A percentile compares a stretch with the other conserved stretches of the same genome.
phyloP scores from a whole-genome alignment of 257 asterid genomes.

The Hygrophila difformis region DNA sequence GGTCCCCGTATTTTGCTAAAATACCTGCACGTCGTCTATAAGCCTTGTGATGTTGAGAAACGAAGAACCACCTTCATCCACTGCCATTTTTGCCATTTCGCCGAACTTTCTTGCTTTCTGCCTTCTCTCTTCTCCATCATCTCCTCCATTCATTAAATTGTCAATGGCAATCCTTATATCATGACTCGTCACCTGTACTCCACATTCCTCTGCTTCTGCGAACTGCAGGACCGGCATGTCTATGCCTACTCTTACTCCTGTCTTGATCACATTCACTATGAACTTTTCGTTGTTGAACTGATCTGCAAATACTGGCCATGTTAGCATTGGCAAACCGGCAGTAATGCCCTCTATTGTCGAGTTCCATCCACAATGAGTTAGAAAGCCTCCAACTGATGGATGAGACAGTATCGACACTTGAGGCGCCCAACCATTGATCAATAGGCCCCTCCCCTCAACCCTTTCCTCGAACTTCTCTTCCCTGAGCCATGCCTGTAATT shows the following conservation, averaged over 20 bases:
- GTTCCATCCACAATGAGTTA: slow-evolving; percentile 72
- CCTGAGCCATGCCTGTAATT: slow-evolving; percentile 19
- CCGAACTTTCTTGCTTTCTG: slow-evolving; percentile 29
- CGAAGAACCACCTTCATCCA: slow-evolving; percentile 33
- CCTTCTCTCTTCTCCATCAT: slow-evolving; percentile 30
- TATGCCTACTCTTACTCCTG: slow-evolving; percentile 8
- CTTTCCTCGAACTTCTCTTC: slow-evolving; percentile 25
- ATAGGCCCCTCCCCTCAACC: slow-evolving; percentile 17
- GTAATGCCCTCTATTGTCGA: slow-evolving; percentile 48
- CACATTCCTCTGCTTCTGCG: slow-evolving; percentile 29
- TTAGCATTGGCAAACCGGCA: slow-evolving; percentile 43
- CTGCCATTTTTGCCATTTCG: slow-evolving; percentile 27
- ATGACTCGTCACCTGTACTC: slow-evolving; percentile 22
- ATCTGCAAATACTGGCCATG: slow-evolving; percentile 50
- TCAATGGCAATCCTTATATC: slow-evolving; percentile 13
- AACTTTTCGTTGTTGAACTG: slow-evolving; percentile 58
- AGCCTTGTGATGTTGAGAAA: slow-evolving; percentile 18
- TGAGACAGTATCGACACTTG: slow-evolving; percentile 46
- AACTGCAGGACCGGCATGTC: slow-evolving; percentile 18
- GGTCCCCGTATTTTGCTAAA: too few species aligned
- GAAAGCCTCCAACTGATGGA: slow-evolving; percentile 35
- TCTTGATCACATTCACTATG: slow-evolving; percentile 23
- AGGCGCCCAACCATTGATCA: slow-evolving; percentile 51
- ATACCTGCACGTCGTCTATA: slow-evolving; percentile 27
- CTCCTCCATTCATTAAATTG: slow-evolving; percentile 26